Base-by-base conservation (phyloP, 2,329 filamentous ascomycete species). In the Dactylellina sp. region DNA sequence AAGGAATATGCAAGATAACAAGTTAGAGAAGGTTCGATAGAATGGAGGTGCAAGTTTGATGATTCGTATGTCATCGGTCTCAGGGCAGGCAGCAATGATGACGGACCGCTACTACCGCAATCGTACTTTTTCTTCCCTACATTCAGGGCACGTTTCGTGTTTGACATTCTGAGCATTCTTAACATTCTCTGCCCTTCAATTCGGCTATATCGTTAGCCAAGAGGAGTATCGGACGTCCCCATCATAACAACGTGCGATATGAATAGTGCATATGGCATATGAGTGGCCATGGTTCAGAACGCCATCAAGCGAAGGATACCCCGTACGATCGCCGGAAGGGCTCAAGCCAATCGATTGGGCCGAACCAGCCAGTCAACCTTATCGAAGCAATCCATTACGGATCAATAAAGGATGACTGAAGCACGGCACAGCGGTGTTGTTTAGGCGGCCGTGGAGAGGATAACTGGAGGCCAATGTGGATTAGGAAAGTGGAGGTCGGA, bases 401-500 rank as follows among this genome's bases (percentile, higher is more conserved):
- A 64, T 72, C 59, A 60, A 59, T 72, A 72, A 64, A 64, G 53
- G 35, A n/a, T 32, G 25, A 25, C 35, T n/a, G 61, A 37, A 62
- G 24, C 47, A 53, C 61, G 70, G 70, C 52, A 74, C 53, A 55
- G 55, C 9, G 49, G 28, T 22, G 20, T 28, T 49, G 25, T 57
- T 49, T 72, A 72, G 66, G 66, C 66, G 52, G 39, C 66, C 59
- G 47, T 60, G 50, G 50, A 64, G 46, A 53, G 50, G 52, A 49
- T 53, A 74, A 37, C 28, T 56, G 32, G 49, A 55, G 40, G 46
- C 61, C 55, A 57, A 28, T 28, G 61, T 61, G 35, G 20, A 74
- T 64, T 66, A 74, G 70, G 70, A 61, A 74, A 74, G 70, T 74
- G 55, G 47, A 49, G 57, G n/a, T 52, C 35, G 39, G 57, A 57